Percentiles rank a stretch among this genome's conserved stretches.
These are phyloP conservation scores for Marsdenia floribunda DNA, from an alignment of 257 asterid genomes.

Conservation along the genomic window DNA sequence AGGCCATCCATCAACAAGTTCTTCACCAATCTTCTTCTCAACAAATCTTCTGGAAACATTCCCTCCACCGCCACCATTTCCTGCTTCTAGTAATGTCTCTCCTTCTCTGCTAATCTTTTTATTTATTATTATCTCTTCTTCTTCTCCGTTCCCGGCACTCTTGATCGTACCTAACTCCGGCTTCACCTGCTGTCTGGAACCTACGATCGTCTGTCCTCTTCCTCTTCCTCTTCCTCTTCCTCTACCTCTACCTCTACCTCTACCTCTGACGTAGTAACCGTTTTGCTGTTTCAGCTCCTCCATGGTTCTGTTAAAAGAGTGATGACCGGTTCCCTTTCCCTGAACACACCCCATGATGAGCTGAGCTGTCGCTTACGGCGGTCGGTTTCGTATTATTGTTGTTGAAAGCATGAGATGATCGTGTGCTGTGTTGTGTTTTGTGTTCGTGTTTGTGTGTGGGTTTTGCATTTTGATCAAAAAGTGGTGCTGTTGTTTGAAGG, in stretches of 20 bases:
- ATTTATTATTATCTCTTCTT: background rate
- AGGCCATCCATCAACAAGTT: conserved; percentile 64
- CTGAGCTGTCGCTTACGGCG: conserved; percentile 14
- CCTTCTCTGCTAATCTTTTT: conserved; percentile 11
- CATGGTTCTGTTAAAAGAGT: conserved; percentile 19
- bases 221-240: conserved; percentile 16
- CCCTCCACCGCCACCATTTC: background rate
- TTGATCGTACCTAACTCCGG: conserved; percentile 1
- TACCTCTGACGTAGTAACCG: conserved; percentile 31
- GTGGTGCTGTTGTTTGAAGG: too few relatives aligned
- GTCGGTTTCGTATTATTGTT: background rate
- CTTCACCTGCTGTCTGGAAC: conserved; percentile 2
- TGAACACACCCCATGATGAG: conserved; percentile 60
- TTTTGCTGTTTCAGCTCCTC: conserved; percentile 34
- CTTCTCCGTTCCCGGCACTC: conserved; percentile 16
- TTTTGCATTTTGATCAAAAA: conserved; percentile 6
- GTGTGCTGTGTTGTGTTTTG: background rate
- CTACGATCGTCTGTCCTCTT: background rate
- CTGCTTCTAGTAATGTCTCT: background rate
- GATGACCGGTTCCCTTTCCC: conserved; percentile 16
- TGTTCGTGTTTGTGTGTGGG: background rate
- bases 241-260: conserved; percentile 6
- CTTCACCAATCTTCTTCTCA: conserved; percentile 40
- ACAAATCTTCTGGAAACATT: conserved; percentile 21
- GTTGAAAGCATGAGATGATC: conserved; percentile 8